These are phyloP conservation scores for Exophiala sp. DNA, from an alignment of 2,329 filamentous ascomycete species.

Conservation along the genomic window DNA sequence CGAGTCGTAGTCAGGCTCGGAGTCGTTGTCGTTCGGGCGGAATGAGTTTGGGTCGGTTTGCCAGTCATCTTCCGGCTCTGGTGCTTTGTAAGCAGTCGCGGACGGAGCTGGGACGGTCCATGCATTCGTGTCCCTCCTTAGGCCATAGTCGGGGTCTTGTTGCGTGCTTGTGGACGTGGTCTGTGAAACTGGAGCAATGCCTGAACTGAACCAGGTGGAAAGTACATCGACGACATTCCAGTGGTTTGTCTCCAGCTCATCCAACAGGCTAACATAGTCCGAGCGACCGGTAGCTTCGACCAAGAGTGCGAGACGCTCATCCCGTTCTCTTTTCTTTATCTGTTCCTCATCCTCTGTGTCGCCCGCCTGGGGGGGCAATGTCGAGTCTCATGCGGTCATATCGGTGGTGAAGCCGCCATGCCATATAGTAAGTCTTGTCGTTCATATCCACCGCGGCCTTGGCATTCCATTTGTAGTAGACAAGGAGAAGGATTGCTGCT, in stretches of 20 bases:
- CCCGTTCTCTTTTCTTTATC: conserved; percentile 3
- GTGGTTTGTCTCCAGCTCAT: background rate
- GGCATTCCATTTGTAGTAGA: conserved; percentile 8
- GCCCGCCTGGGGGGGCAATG: background rate
- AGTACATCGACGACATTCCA: conserved; percentile 16
- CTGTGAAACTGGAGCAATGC: background rate
- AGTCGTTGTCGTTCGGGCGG: background rate
- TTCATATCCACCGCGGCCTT: background rate
- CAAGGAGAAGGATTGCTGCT: conserved; percentile 15
- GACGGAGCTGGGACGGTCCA: background rate
- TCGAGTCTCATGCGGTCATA: conserved; percentile 13
- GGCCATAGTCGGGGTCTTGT: no score
- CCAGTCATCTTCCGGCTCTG: background rate
- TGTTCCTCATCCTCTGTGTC: background rate
- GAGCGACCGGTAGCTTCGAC: conserved; percentile 18
- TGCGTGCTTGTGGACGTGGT: no score
- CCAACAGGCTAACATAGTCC: conserved; percentile 14
- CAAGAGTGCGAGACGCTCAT: conserved; percentile 20
- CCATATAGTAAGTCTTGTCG: background rate
- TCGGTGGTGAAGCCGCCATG: background rate
- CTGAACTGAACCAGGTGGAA: conserved; percentile 7
- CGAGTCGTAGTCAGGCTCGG: background rate
- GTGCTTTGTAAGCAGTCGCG: background rate
- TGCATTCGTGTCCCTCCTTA: background rate
- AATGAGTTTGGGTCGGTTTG: background rate